Conservation (phyloP, 176 grass and related monocot species). For the Elaeis guineensis region DNA sequence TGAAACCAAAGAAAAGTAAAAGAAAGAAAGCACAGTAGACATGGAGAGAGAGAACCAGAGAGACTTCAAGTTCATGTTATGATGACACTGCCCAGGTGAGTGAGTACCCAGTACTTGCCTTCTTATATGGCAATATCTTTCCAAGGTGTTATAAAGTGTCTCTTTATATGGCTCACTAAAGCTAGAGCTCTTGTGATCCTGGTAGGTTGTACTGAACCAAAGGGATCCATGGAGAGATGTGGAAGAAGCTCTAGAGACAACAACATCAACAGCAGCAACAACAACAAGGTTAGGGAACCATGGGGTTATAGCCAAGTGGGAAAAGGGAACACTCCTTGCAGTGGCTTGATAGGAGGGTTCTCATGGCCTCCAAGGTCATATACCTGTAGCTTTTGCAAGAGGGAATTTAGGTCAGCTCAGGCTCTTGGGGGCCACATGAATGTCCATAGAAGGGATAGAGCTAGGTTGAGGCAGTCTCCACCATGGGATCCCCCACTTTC, state of each 20-base stretch:
- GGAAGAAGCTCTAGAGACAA: slow-evolving; percentile 15
- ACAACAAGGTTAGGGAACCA: slow-evolving; percentile 6
- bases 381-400: slow-evolving; percentile 45
- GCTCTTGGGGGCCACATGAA: slow-evolving; percentile 54
- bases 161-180: too few species aligned
- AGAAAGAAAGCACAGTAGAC: slow-evolving; percentile 4
- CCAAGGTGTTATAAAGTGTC: too few species aligned
- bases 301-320: slow-evolving; percentile 16
- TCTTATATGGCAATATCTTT: not conserved
- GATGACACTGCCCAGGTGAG: slow-evolving; percentile 46
- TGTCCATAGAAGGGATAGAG: slow-evolving; percentile 39
- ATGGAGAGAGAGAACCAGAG: slow-evolving; percentile 6
- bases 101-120: slow-evolving; percentile 23
- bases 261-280: not conserved
- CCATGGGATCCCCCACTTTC: slow-evolving; percentile 16
- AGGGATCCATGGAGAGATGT: slow-evolving; percentile 25
- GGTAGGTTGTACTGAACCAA: not conserved
- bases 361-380: slow-evolving; percentile 37
- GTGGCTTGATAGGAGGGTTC: slow-evolving; percentile 15
- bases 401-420: slow-evolving; percentile 41
- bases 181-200: too few species aligned
- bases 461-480: slow-evolving; percentile 26
- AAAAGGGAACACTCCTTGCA: slow-evolving; percentile 10
- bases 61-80: slow-evolving; percentile 8
- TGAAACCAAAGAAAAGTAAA: too few species aligned